phyloP scores from a whole-genome alignment of 1,139 yeast genomes.

The Geotrichum restrictum region DNA sequence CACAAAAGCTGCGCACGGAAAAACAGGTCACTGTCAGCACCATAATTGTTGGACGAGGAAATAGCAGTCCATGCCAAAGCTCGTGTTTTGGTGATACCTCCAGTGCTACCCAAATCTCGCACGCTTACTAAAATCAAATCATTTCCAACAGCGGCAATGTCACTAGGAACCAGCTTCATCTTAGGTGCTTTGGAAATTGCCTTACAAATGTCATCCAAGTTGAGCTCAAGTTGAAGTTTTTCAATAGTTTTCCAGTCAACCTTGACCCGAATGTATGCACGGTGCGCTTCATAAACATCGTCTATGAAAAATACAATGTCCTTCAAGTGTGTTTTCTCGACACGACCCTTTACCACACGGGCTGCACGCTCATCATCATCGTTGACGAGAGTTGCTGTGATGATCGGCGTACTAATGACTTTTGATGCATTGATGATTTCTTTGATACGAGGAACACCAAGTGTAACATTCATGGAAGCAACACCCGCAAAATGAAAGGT shows the following conservation, averaged over 20 bases:
- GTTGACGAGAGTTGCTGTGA: constrained; percentile 88
- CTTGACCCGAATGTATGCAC: constrained; percentile 76
- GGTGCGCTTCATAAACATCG: constrained; percentile 81
- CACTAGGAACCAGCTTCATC: constrained; percentile 71
- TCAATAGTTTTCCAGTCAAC: constrained; percentile 83
- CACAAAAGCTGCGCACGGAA: constrained; percentile 87
- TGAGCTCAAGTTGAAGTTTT: constrained; percentile 81
- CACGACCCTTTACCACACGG: constrained; percentile 94
- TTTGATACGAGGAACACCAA: constrained; percentile 98
- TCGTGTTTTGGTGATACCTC: constrained; percentile 36
- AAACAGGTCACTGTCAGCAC: constrained; percentile 59
- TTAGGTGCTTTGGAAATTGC: constrained; percentile 86
- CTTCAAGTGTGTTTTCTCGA: constrained; percentile 83
- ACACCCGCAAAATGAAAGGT: constrained; percentile 99
- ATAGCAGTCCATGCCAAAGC: constrained; percentile 25
- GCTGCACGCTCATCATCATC: constrained; percentile 96
- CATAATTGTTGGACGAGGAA: constrained; percentile 41
- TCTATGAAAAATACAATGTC: constrained; percentile 88
- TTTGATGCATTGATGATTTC: constrained; percentile 97
- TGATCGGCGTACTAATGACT: constrained; percentile 91
- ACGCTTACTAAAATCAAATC: constrained; percentile 77
- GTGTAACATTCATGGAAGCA: constrained; percentile 96
- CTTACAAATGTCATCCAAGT: constrained; percentile 75
- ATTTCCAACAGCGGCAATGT: constrained; percentile 64
- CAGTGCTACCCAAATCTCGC: constrained; percentile 49